Conservation (phyloP, 495 filamentous ascomycete species). For the Aspergillus affinis region DNA sequence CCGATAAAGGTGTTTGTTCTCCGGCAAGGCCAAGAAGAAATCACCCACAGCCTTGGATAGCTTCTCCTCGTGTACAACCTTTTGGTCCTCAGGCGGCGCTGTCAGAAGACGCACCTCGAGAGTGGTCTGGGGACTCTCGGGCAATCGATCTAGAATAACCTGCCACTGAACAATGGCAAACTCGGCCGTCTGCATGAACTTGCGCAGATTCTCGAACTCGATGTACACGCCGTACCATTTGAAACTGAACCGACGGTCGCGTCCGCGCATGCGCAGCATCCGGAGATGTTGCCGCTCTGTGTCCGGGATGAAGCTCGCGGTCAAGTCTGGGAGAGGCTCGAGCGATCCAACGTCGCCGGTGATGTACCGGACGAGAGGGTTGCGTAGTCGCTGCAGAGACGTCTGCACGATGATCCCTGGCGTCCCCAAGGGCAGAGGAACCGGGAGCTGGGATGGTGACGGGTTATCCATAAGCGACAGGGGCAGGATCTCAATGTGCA, state of each 20-base stretch:
- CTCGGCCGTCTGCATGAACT: slow-evolving; percentile 15
- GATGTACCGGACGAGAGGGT: slow-evolving; percentile 40
- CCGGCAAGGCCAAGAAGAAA: no score
- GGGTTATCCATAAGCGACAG: slow-evolving; percentile 9
- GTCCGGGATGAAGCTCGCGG: slow-evolving; percentile 4
- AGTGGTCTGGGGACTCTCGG: slow-evolving; percentile 1
- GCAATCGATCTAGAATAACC: slow-evolving; percentile 24
- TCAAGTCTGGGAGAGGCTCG: slow-evolving; percentile 22
- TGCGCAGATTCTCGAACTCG: slow-evolving; percentile 24
- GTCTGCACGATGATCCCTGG: slow-evolving; percentile 35
- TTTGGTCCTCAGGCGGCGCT: no score
- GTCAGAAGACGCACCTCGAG: slow-evolving; percentile 17
- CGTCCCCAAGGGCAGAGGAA: slow-evolving; percentile 20
- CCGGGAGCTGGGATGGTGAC: not conserved
- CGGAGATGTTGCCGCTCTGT: slow-evolving; percentile 11
- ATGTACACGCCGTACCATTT: slow-evolving; percentile 32
- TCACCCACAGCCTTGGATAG: no score
- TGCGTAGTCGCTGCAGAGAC: slow-evolving; percentile 34
- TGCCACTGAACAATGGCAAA: slow-evolving; percentile 38
- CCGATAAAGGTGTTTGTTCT: no score
- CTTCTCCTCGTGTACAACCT: no score
- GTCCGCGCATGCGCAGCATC: slow-evolving; percentile 30
- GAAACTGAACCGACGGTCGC: slow-evolving; percentile 36
- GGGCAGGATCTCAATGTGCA: slow-evolving; percentile 32
- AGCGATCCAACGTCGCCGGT: slow-evolving; percentile 40